Percentiles rank a stretch among this genome's conserved stretches.
Evolutionary conservation across 805 yeast species (phyloP).

Genomic region (Candida tallmaniae): DNA sequence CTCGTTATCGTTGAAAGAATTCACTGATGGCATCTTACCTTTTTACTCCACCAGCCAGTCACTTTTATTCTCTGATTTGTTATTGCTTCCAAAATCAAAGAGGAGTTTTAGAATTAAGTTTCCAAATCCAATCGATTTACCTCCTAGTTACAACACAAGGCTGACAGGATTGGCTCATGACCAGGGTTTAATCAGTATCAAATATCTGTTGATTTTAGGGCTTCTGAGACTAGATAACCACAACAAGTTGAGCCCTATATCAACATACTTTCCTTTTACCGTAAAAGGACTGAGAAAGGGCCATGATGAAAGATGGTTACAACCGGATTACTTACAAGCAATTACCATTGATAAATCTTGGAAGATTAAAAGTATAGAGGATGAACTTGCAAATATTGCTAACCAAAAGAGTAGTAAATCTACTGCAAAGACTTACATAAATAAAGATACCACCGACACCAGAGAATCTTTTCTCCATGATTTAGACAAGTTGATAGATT

Average conservation of each 20-base stretch:
- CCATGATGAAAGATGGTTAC: slow-evolving; percentile 24
- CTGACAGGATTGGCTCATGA: slow-evolving; percentile 40
- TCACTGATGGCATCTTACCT: slow-evolving; percentile 31
- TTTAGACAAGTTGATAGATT: slow-evolving; percentile 25
- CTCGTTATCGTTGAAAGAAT: slow-evolving; percentile 17
- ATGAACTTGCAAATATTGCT: slow-evolving; percentile 3
- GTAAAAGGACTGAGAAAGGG: slow-evolving; percentile 22
- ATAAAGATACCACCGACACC: slow-evolving; percentile 2
- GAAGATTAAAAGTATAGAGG: slow-evolving; percentile 15
- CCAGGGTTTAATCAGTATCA: slow-evolving; percentile 34
- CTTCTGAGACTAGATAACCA: slow-evolving; percentile 16
- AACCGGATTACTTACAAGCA: slow-evolving; percentile 22
- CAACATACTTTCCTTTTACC: slow-evolving; percentile 34
- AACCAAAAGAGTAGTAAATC: background rate
- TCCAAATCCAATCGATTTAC: slow-evolving; percentile 21
- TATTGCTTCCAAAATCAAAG: slow-evolving; percentile 14
- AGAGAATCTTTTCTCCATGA: slow-evolving; percentile 24
- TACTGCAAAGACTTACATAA: background rate
- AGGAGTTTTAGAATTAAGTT: slow-evolving; percentile 20
- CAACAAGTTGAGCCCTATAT: slow-evolving; percentile 10
- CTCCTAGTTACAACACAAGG: slow-evolving; percentile 38
- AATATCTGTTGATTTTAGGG: slow-evolving; percentile 34
- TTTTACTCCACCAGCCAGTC: slow-evolving; percentile 38
- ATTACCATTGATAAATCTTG: slow-evolving; percentile 25
- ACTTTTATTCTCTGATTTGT: slow-evolving; percentile 31